Percentiles rank a stretch among this genome's conserved stretches.
Conservation (phyloP, 2,329 filamentous ascomycete species). For the Hymenoscyphus fructigenus region DNA sequence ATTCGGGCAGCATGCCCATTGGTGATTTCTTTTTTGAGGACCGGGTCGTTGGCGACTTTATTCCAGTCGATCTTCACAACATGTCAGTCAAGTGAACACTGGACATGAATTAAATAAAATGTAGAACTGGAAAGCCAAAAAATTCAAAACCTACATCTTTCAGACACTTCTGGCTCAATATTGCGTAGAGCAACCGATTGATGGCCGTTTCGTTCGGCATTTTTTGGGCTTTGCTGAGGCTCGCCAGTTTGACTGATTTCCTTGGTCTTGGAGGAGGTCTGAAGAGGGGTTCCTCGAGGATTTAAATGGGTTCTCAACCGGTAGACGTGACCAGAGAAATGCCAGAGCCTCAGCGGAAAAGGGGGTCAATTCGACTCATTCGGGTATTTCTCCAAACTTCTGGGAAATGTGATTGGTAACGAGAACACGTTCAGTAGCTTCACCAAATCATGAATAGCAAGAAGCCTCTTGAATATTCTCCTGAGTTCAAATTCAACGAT, state of each 20-base stretch:
- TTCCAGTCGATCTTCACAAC: constrained; percentile 51
- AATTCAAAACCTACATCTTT: constrained; percentile 43
- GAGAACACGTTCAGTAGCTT: background rate
- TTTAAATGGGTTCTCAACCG: background rate
- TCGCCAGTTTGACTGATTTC: constrained; percentile 26
- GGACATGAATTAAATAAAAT: background rate
- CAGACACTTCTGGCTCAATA: constrained; percentile 54
- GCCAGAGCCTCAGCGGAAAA: background rate
- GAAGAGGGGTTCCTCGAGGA: background rate
- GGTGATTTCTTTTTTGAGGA: constrained; percentile 45
- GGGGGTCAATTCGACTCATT: constrained; percentile 6
- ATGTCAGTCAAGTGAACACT: background rate
- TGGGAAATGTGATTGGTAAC: constrained; percentile 2
- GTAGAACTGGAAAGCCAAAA: background rate
- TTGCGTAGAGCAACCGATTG: constrained; percentile 53
- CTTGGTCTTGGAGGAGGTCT: background rate
- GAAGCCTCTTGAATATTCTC: constrained; percentile 2
- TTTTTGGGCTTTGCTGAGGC: constrained; percentile 39
- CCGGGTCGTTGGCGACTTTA: constrained; percentile 44
- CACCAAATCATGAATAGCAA: background rate
- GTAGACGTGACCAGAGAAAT: background rate
- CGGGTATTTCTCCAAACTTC: constrained; percentile 1
- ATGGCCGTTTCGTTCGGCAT: constrained; percentile 49
- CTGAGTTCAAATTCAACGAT: background rate
- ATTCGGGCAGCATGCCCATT: constrained; percentile 58